Evolutionary conservation across 2,329 filamentous ascomycete species (phyloP).

Genomic region (Pseudocercospora macadamiae): DNA sequence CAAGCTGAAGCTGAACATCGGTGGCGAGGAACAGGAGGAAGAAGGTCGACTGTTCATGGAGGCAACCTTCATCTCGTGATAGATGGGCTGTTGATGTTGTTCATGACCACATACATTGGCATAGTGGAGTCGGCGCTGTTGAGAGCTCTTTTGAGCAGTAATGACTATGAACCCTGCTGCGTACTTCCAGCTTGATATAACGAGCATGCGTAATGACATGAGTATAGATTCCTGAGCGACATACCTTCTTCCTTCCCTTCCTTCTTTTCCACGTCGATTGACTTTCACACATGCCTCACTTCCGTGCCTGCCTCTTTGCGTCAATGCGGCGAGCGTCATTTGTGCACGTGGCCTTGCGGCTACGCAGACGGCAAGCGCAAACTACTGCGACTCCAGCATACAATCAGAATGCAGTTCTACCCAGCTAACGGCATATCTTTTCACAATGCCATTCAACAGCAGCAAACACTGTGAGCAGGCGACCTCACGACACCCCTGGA

Average conservation of each 20-base stretch:
- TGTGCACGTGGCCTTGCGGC: too few species aligned
- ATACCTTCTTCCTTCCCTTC: background rate
- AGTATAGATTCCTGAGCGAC: conserved; percentile 33
- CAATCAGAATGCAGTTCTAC: too few species aligned
- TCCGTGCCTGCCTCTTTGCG: too few species aligned
- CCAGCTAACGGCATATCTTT: too few species aligned
- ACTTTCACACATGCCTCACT: too few species aligned
- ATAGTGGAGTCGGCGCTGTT: conserved; percentile 52
- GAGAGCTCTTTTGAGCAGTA: conserved; percentile 72
- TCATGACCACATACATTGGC: conserved; percentile 12
- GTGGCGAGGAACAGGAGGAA: conserved; percentile 76
- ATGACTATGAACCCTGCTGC: conserved; percentile 57
- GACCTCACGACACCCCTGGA: too few species aligned
- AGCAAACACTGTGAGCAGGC: too few species aligned
- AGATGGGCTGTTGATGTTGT: background rate
- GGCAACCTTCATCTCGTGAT: conserved; percentile 88
- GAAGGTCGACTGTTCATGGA: conserved; percentile 81
- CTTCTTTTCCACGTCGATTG: too few species aligned
- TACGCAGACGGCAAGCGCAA: too few species aligned
- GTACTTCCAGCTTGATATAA: conserved; percentile 43
- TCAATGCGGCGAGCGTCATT: too few species aligned
- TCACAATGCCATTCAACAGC: too few species aligned
- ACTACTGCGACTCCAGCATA: too few species aligned
- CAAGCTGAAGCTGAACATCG: conserved; percentile 80
- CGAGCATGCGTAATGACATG: conserved; percentile 51